Evolutionary conservation across 306 rosid species (phyloP), one percentile per base, ranked within the genome.

Genomic region (Herpetospermum pedunculosum): DNA sequence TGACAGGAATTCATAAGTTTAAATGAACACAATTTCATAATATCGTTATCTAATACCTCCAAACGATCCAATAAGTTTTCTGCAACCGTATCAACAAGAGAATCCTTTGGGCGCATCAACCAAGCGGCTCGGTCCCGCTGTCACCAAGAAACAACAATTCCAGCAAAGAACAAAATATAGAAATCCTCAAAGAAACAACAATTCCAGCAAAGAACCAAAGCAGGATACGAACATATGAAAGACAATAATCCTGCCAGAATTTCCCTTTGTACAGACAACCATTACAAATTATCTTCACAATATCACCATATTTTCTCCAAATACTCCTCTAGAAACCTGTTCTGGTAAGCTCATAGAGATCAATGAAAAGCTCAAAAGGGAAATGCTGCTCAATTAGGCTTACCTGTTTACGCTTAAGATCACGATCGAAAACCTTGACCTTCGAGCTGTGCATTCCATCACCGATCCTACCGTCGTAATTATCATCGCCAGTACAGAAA

Each of bases 41-140:
- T 14, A 65, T 19, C 19, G 18, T 67, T n/a, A 5, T 28, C 8
- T 30, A 54, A 6, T 82, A 92, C 98, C 89, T 89, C 89, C 48
- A 93, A 81, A 35, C 97, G 98, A 76, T 93, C 98, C 71, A 89
- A 70, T 3, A 93, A 82, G 82, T 89, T 93, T 26, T 93, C 82
- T 37, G 94, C 86, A 59, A 91, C 93, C 5, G 89, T 50, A 67
- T 91, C 85, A 40, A 89, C 87, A 19, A 93, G 81, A 73, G 97
- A 85, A 70, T 93, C 96, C 57, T 81, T 81, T 21, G 84, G 72
- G 25, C 85, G 88, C 92, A 89, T 85, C 84, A 86, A 77, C 98
- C 98, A 93, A 5, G 97, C 90, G 5, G 97, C 98, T 76, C 98
- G 87, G 55, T 91, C 97, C 21, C 96, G 90, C 97, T 92, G 80